Evolutionary conservation across 352 stramenopile genomes (phyloP).

Genomic region (Phytophthora melonis): DNA sequence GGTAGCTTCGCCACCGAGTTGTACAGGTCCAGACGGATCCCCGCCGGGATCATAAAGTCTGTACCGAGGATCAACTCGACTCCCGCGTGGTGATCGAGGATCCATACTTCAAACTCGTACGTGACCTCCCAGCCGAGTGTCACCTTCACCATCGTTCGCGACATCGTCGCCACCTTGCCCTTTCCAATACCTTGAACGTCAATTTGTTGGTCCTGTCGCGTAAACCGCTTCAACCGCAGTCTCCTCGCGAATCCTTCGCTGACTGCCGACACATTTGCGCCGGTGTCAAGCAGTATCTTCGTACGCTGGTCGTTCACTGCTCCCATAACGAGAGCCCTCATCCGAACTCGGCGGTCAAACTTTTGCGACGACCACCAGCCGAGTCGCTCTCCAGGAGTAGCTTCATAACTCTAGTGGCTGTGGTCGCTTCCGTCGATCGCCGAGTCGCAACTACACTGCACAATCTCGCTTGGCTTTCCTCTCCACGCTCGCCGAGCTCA

Average conservation of each 20-base stretch:
- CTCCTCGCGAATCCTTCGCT: background rate
- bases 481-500: too few relatives aligned
- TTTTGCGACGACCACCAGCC: background rate
- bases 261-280: background rate
- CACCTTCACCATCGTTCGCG: background rate
- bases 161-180: background rate
- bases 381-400: background rate
- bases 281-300: background rate
- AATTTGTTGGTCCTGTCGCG: background rate
- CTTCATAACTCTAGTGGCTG: background rate
- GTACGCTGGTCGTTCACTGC: background rate
- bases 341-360: background rate
- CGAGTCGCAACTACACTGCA: too few relatives aligned
- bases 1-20: background rate
- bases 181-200: background rate
- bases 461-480: too few relatives aligned
- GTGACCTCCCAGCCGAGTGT: too few relatives aligned
- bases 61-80: conserved; percentile 13
- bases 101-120: conserved; percentile 15
- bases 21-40: conserved; percentile 12
- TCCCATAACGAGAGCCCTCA: background rate
- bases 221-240: background rate
- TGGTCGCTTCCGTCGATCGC: background rate
- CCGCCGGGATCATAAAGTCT: conserved; percentile 8
- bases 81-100: conserved; percentile 4